These are phyloP conservation scores for Miamiensis avidus DNA, from an alignment of 169 alveolate species.

Conservation along the genomic window DNA sequence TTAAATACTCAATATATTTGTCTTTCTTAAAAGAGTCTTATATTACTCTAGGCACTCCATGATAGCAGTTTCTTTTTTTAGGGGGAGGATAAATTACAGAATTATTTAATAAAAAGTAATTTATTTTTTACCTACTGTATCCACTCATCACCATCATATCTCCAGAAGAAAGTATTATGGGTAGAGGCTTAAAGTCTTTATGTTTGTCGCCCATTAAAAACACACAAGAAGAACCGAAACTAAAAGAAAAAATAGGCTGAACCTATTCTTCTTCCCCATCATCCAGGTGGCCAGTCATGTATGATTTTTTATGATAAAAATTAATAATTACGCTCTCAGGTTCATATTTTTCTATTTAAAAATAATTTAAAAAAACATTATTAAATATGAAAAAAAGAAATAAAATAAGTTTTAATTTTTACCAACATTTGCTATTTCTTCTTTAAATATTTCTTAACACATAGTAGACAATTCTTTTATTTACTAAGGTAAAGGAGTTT, in stretches of 20 bases:
- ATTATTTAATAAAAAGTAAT: too few species aligned
- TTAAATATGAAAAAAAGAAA: too few species aligned
- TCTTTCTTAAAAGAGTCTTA: constrained; percentile 19
- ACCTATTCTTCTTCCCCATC: constrained; percentile 31
- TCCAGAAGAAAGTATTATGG: constrained; percentile 28
- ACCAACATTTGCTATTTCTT: constrained; percentile 2
- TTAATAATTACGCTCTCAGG: constrained; percentile 33
- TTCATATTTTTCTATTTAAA: background rate
- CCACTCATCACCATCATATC: constrained; percentile 44
- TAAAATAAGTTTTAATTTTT: background rate
- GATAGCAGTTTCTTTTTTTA: constrained; percentile 32
- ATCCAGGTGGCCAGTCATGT: constrained; percentile 44
- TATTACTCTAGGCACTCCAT: constrained; percentile 37
- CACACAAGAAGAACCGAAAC: constrained; percentile 31
- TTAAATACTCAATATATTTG: constrained; percentile 5
- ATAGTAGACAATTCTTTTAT: constrained; percentile 17
- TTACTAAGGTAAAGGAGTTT: constrained; percentile 19
- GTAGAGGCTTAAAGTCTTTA: constrained; percentile 30
- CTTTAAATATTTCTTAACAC: constrained; percentile 15
- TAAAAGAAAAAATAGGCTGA: constrained; percentile 25
- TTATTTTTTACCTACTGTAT: too few species aligned
- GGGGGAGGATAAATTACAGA: too few species aligned
- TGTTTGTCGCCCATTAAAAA: constrained; percentile 31
- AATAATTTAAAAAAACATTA: too few species aligned
- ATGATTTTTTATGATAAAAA: constrained; percentile 20